A percentile compares a stretch with the other conserved stretches of the same genome.
Conservation (phyloP, 2,329 filamentous ascomycete genomes). For the Colletotrichum musicola region DNA sequence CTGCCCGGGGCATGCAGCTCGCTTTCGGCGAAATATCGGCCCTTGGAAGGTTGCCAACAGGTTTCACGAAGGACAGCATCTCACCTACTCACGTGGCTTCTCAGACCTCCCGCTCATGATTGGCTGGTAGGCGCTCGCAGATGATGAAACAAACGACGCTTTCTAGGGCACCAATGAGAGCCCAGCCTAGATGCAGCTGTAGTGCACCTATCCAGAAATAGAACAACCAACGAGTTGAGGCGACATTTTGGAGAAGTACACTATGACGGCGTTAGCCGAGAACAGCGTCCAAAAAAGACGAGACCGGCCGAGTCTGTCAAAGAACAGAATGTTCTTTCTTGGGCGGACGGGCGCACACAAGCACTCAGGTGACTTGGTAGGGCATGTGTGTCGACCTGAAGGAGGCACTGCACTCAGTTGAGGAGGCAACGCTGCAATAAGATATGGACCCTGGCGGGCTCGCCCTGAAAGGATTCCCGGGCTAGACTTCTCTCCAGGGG, state of each 20-base stretch:
- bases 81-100: conserved; percentile 3
- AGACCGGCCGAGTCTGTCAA: conserved; percentile 9
- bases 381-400: background rate
- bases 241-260: background rate
- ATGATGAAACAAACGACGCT: conserved; percentile 52
- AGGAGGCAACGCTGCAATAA: conserved; percentile 6
- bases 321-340: background rate
- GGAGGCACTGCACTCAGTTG: background rate
- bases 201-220: conserved; percentile 35
- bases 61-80: background rate
- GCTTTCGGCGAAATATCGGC: conserved; percentile 28
- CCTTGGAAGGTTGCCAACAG: background rate
- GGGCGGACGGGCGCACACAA: background rate
- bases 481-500: conserved; percentile 23
- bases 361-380: background rate
- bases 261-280: conserved; percentile 12
- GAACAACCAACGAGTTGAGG: conserved; percentile 22
- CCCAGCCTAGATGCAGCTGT: conserved; percentile 19
- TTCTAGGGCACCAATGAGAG: conserved; percentile 35
- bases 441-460: conserved; percentile 21
- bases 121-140: conserved; percentile 48
- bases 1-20: background rate
- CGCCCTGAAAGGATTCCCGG: conserved; percentile 7
- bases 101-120: conserved; percentile 37
- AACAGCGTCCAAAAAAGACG: conserved; percentile 9